Percentiles rank a stretch among this genome's conserved stretches.
These are phyloP conservation scores for Eimeria mitis DNA, from an alignment of 169 alveolate genomes.

Conservation along the genomic window DNA sequence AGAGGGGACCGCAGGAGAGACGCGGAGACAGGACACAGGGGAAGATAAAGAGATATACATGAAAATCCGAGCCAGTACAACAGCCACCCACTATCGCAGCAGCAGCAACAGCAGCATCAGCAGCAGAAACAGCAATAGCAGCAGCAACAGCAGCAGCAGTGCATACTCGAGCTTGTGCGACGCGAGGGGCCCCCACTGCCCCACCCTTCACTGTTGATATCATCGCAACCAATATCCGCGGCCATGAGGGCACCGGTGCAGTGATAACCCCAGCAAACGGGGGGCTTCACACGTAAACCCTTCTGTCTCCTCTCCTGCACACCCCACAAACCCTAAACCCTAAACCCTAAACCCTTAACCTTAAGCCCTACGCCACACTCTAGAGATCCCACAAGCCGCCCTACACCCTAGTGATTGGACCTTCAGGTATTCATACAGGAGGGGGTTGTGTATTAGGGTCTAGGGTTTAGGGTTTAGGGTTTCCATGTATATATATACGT, in stretches of 20 bases:
- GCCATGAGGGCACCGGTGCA: conserved; percentile 10
- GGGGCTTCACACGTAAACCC: neutral
- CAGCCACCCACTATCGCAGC: too few relatives aligned
- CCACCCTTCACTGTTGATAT: neutral
- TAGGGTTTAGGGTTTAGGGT: conserved; percentile 19
- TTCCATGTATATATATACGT: neutral
- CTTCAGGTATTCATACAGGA: neutral
- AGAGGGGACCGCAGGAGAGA: too few relatives aligned
- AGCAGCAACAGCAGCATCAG: neutral
- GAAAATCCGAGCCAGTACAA: too few relatives aligned
- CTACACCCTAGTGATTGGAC: neutral
- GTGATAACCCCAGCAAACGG: conserved; percentile 35
- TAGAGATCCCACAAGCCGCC: neutral
- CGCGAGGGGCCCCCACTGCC: neutral
- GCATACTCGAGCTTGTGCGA: neutral
- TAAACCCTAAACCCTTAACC: conserved; percentile 28
- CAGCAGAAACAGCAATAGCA: neutral
- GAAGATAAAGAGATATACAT: too few relatives aligned
- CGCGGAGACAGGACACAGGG: too few relatives aligned
- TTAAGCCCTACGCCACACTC: neutral
- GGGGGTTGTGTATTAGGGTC: neutral
- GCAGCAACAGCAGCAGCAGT: neutral
- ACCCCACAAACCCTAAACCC: conserved; percentile 18
- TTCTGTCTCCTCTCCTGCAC: conserved; percentile 14
- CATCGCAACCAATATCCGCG: neutral